Conservation (phyloP, 345 rosid genomes). For the Arabidopsis arenosa region DNA sequence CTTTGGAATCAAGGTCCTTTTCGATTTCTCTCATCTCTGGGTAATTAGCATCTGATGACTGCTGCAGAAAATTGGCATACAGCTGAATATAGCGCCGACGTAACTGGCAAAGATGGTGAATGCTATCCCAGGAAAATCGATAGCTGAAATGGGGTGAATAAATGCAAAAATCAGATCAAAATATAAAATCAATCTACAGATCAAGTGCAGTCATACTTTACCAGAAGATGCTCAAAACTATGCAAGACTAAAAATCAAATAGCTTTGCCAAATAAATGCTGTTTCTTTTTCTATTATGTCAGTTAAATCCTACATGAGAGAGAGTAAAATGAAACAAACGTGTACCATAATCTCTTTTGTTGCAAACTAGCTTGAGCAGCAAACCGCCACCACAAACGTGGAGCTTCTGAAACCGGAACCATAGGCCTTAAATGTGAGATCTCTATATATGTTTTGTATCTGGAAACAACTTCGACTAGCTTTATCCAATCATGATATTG, state of each 20-base stretch:
- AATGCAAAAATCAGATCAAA: slow-evolving; percentile 37
- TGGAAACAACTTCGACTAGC: slow-evolving; percentile 87
- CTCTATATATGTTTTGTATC: slow-evolving; percentile 80
- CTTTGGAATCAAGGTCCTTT: slow-evolving; percentile 91
- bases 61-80: slow-evolving; percentile 82
- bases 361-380: slow-evolving; percentile 86
- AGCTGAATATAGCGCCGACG: slow-evolving; percentile 86
- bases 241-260: slow-evolving; percentile 26
- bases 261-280: slow-evolving; percentile 26
- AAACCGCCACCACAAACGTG: slow-evolving; percentile 90
- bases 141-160: slow-evolving; percentile 57
- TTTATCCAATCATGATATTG: slow-evolving; percentile 99
- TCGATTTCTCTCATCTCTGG: slow-evolving; percentile 87
- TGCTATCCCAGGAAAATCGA: slow-evolving; percentile 90
- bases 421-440: slow-evolving; percentile 89
- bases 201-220: neutral
- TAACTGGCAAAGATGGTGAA: slow-evolving; percentile 75
- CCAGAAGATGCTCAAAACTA: slow-evolving; percentile 19
- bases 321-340: slow-evolving; percentile 31
- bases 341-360: slow-evolving; percentile 87
- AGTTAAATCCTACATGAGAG: slow-evolving; percentile 30
- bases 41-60: slow-evolving; percentile 53
- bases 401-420: slow-evolving; percentile 70
- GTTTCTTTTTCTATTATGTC: slow-evolving; percentile 12
- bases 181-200: slow-evolving; percentile 29